A percentile compares a stretch with the other conserved stretches of the same genome.
phyloP scores from a whole-genome alignment of 331 rosid genomes.

The Phaseolus coccineus region DNA sequence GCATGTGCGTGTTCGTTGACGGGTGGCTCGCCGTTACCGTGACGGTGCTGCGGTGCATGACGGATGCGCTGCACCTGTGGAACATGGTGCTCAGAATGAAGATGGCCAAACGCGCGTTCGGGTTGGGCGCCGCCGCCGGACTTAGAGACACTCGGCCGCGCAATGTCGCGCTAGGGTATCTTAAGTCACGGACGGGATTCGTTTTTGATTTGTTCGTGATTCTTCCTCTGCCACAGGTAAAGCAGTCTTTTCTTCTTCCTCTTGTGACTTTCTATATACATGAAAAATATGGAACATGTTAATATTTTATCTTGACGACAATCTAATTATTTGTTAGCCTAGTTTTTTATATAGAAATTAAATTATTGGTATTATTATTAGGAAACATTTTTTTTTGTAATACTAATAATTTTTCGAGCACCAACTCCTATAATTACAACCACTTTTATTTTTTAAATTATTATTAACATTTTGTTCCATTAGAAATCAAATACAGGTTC shows the following conservation, averaged over 20 bases:
- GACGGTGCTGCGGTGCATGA: conserved; percentile 92
- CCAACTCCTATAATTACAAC: no score
- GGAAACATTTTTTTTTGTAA: no score
- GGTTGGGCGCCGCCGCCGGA: conserved; percentile 1
- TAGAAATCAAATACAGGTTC: no score
- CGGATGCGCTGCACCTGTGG: conserved; percentile 92
- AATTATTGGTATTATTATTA: background rate
- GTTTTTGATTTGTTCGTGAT: conserved; percentile 85
- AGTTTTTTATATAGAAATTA: background rate
- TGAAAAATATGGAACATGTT: no score
- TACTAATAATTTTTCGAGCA: no score
- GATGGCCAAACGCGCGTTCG: conserved; percentile 63
- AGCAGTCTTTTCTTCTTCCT: no score
- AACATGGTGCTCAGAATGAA: conserved; percentile 81
- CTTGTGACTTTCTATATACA: no score
- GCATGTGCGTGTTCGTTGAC: conserved; percentile 83
- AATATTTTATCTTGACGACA: no score
- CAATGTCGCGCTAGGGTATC: conserved; percentile 66
- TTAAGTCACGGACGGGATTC: conserved; percentile 78
- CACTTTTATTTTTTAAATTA: no score
- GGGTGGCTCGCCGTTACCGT: conserved; percentile 96
- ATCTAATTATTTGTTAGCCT: no score
- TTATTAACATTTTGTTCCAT: no score
- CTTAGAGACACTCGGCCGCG: conserved; percentile 49
- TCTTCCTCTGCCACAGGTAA: conserved; percentile 90